phyloP scores from a whole-genome alignment of 2,329 filamentous ascomycete genomes.

The Sclerotinia trifoliorum region DNA sequence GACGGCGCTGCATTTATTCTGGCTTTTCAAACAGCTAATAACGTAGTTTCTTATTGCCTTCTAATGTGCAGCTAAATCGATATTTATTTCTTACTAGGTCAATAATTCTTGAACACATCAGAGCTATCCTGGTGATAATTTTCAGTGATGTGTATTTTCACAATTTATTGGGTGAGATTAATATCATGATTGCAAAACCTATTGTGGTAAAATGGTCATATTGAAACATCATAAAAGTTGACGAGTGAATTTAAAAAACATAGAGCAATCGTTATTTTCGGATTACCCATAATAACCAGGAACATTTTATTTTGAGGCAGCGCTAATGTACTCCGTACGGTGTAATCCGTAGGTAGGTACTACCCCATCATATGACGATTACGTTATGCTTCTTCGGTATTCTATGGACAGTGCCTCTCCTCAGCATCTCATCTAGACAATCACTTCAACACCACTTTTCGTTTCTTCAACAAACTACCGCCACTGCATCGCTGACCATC shows the following conservation, averaged over 20 bases:
- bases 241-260: background rate
- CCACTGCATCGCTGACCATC: constrained; percentile 2
- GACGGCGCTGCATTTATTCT: constrained; percentile 39
- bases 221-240: background rate
- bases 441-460: background rate
- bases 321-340: constrained; percentile 3
- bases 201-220: background rate
- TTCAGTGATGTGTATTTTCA: background rate
- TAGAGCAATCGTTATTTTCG: background rate
- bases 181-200: background rate
- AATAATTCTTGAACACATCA: constrained; percentile 21
- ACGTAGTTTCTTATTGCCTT: constrained; percentile 41
- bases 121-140: background rate
- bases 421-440: background rate
- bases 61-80: constrained; percentile 40
- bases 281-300: background rate
- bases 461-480: background rate
- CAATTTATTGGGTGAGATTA: background rate
- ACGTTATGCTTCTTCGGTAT: constrained; percentile 11
- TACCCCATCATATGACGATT: constrained; percentile 5
- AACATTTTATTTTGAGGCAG: background rate
- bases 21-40: constrained; percentile 39
- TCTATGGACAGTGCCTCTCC: background rate
- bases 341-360: too few species aligned
- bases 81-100: constrained; percentile 31